Conservation (phyloP, 2,329 filamentous ascomycete species). For the Fusarium sp. region DNA sequence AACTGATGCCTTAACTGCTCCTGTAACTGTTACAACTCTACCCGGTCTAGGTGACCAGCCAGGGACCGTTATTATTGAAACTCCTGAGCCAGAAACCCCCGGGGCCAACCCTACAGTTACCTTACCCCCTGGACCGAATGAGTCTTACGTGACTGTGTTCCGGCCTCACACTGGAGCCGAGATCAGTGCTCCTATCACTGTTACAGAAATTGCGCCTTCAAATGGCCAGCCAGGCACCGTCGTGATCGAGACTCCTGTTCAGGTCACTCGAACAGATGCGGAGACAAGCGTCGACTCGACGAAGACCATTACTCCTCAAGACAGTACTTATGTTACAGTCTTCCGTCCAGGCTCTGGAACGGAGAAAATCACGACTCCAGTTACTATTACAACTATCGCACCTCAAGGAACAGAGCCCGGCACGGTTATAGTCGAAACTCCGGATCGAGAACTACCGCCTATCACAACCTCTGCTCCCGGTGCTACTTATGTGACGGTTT, state of each 20-base stretch:
- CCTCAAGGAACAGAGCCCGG: slow-evolving; percentile 20
- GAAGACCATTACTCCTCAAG: not conserved
- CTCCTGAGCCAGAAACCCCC: slow-evolving; percentile 4
- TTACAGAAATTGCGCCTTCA: slow-evolving; percentile 14
- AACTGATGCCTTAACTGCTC: slow-evolving; percentile 9
- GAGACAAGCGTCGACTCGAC: not conserved
- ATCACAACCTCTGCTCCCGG: slow-evolving; percentile 16
- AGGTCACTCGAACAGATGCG: not conserved
- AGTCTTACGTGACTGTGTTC: slow-evolving; percentile 29
- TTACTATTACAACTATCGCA: slow-evolving; percentile 21
- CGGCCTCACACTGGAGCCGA: slow-evolving; percentile 17
- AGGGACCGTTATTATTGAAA: slow-evolving; percentile 30
- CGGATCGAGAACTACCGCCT: slow-evolving; percentile 15
- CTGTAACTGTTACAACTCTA: slow-evolving; percentile 21
- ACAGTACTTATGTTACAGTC: slow-evolving; percentile 21
- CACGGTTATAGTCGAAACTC: slow-evolving; percentile 32
- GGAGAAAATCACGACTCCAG: slow-evolving; percentile 13
- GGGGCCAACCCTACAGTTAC: slow-evolving; percentile 22
- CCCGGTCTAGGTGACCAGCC: slow-evolving; percentile 5
- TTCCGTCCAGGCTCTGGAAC: slow-evolving; percentile 25
- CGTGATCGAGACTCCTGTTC: slow-evolving; percentile 22
- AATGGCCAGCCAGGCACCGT: slow-evolving; percentile 25
- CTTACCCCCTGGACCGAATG: slow-evolving; percentile 12
- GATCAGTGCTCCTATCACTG: slow-evolving; percentile 11
- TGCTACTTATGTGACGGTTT: slow-evolving; percentile 24